Conservation (phyloP, 2,329 filamentous ascomycete species). For the Aureobasidium namibiae region DNA sequence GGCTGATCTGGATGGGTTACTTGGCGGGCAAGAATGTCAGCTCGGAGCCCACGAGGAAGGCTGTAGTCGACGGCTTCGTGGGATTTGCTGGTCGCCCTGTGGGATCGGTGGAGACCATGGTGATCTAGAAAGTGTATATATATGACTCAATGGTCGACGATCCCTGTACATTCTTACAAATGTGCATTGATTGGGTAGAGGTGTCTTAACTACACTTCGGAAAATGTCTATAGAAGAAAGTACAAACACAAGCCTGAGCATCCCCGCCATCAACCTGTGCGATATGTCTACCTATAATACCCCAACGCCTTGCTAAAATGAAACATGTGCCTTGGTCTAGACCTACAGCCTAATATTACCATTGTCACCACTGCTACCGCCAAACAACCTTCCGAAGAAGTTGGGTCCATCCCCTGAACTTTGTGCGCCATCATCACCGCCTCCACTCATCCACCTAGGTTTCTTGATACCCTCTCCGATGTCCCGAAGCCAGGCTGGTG, state of each 20-base stretch:
- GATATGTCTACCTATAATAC: neutral
- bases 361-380: slow-evolving; percentile 18
- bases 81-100: slow-evolving; percentile 81
- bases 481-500: slow-evolving; percentile 74
- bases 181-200: neutral
- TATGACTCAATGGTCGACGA: neutral
- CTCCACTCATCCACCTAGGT: slow-evolving; percentile 70
- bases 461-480: slow-evolving; percentile 61
- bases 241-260: neutral
- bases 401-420: slow-evolving; percentile 17
- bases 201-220: neutral
- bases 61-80: slow-evolving; percentile 79
- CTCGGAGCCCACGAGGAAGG: slow-evolving; percentile 71
- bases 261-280: neutral
- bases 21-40: slow-evolving; percentile 79
- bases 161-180: neutral
- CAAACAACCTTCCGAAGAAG: slow-evolving; percentile 26
- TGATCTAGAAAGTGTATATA: slow-evolving; percentile 30
- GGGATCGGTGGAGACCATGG: slow-evolving; percentile 76
- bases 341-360: slow-evolving; percentile 6
- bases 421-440: slow-evolving; percentile 16
- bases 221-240: neutral
- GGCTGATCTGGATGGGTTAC: slow-evolving; percentile 83
- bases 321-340: neutral
- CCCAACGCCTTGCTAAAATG: slow-evolving; percentile 4